Base-by-base conservation (phyloP, 371 early-diverging fungal species). In the Mortierella sp. region DNA sequence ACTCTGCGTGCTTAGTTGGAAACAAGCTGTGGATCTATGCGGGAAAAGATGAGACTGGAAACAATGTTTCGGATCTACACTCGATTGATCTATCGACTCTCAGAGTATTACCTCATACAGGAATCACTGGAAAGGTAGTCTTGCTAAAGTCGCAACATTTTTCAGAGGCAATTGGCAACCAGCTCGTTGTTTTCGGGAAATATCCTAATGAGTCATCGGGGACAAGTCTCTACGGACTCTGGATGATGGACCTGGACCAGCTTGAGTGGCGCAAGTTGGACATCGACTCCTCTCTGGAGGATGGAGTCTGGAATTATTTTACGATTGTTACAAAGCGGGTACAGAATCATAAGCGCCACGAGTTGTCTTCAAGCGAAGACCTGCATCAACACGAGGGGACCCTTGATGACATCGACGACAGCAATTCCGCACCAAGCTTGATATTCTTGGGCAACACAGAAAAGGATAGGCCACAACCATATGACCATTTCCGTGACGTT, bases 281-380 rank as follows among this genome's bases (percentile, higher is more conserved):
- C 61, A 86, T 88, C 48, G 87, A 87, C 58, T 78, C 83, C 3
- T 85, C 84, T 58, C 87, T 92, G 40, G 86, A 88, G 47, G 77
- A 84, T 19, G 88, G 88, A 24, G 88, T 88, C 1, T 92, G 92
- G 92, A 89, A 92, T 60, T 92, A 90, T 69, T 90, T 88, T 76
- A 90, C 90, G 0, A 72, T 89, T 16, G 71, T 88, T 32, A 62
- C 76, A 24, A 81, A 76, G 53, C 55, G 74, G 75, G 50, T 85
- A 74, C 69, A 67, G 21, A 61, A 33, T 48, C 66, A 47, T 3
- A 58, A 58, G 52, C 40, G 55, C 16, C 32, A 60, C 7, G 66
- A 62, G 19, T 63, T 59, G 10, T 16, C 53, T 4, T 24, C 67
- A 10, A 38, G 48, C 5, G 72, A 63, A 8, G 70, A 58, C 24